These are phyloP conservation scores for Hygrophila difformis DNA, from an alignment of 257 asterid genomes.

Conservation along the genomic window DNA sequence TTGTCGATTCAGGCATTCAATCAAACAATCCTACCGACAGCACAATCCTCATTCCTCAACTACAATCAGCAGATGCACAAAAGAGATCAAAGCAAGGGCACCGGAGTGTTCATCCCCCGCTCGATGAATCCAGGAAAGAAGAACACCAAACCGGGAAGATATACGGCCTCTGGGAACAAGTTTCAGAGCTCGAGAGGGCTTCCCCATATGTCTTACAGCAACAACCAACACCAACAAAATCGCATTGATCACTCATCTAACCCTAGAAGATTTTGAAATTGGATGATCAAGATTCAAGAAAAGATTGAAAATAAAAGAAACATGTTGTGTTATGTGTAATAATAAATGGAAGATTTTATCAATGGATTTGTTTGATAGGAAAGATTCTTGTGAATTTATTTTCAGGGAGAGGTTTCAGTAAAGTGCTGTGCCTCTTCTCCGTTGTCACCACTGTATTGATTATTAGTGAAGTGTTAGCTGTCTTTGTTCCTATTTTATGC, in stretches of 20 bases:
- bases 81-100: constrained; percentile 78
- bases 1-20: constrained; percentile 27
- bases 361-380: constrained; percentile 15
- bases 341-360: constrained; percentile 5
- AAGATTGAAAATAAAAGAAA: not conserved
- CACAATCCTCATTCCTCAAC: constrained; percentile 24
- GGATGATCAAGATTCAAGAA: not conserved
- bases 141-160: constrained; percentile 25
- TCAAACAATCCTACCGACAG: constrained; percentile 34
- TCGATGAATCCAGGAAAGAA: constrained; percentile 43
- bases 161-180: constrained; percentile 31
- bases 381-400: constrained; percentile 12
- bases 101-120: constrained; percentile 83
- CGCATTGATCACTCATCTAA: constrained; percentile 35
- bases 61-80: constrained; percentile 33
- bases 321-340: not conserved
- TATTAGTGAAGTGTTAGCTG: no score
- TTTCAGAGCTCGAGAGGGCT: constrained; percentile 38
- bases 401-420: constrained; percentile 10
- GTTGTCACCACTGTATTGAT: constrained; percentile 11
- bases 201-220: constrained; percentile 21
- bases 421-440: constrained; percentile 23
- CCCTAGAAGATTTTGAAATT: constrained; percentile 31
- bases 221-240: constrained; percentile 15
- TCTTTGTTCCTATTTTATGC: no score